Base-by-base conservation (phyloP, 2,329 filamentous ascomycete species). In the Aspergillaceae sp. region DNA sequence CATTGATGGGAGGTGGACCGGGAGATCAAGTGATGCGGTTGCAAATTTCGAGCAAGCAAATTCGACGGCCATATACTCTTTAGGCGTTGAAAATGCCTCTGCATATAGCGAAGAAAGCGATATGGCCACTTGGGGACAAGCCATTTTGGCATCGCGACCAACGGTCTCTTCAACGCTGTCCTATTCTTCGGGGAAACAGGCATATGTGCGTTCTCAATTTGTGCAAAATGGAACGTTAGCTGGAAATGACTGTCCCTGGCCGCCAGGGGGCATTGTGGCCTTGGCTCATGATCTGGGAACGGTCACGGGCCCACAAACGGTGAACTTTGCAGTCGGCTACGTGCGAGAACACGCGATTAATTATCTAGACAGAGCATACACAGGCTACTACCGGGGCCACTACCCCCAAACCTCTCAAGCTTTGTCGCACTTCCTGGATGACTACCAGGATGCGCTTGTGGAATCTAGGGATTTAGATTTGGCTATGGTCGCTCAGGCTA, bases 1-100 rank as follows among this genome's bases (percentile, higher is more conserved):
- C 48, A 70, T 73, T 29, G 70, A 73, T 49, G 66, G 65, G 19
- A 63, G 63, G 41, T 73, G 69, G 68, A 62, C 66, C n/a, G 71
- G 69, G 7, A 57, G 56, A 19, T 54, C 58, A 38, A 49, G 49
- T 29, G 56, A 47, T 8, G 58, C 59, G 7, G 48, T 47, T 9
- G 44, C 56, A 9, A 48, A 44, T n/a, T 62, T 64, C 38, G 50
- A 59, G 27, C 48, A 54, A 4, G 40, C 49, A 29, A 53, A 57
- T 11, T 43, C 53, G 34, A 55, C 64, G 29, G 48, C 56, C 3
- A 51, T 69, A 38, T 69, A 64, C 44, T 56, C 59, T 5, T 52
- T 71, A 26, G 56, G 52, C 6, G 59, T 63, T 7, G 48, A 63
- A 32, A 57, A 65, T 51, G 58, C 62, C 11, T 45, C 48, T 4